Base-by-base conservation (phyloP, 805 yeast genomes). In the Candida anglica region DNA sequence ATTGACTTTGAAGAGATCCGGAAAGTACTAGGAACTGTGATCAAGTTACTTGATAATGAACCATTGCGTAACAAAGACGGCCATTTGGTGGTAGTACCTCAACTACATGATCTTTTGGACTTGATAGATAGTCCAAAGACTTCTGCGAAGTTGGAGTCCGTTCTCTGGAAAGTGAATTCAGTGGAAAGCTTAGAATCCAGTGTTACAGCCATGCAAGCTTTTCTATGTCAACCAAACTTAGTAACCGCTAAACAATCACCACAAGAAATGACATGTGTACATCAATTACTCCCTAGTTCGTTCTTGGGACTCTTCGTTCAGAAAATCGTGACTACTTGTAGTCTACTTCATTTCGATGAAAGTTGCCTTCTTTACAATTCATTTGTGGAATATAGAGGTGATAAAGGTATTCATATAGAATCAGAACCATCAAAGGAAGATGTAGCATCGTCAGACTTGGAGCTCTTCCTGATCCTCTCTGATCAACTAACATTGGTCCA, bases 141-240 rank as follows among this genome's bases (percentile, higher is more conserved):
- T n/a, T 14, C 32, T 15, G 20, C 20, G 32, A 13, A 14, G 19
- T 38, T 71, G 1, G 37, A 71, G 15, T 51, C 50, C 15, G 52
- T 59, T 3, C 26, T 75, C 2, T 77, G 82, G 81, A 47, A 53
- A 1, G 54, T 79, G 30, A 49, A 63, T 13, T 63, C 75, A 0
- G 58, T 76, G 11, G 83, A 79, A 39, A 53, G 57, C 3, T 55
- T 79, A 24, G 70, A 71, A 39, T 16, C 23, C 3, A 32, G 28
- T 10, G 25, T 32, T 7, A 14, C 29, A 4, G 22, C 34, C 3
- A 25, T 32, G 32, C 32, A 30, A 18, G 19, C 32, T 4, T 13
- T 30, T n/a, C n/a, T 30, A 8, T 17, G 32, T 19, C 11, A 5
- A 11, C 8, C 25, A 5, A 21, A 20, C 15, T 14, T 20, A 10